phyloP scores from a whole-genome alignment of 2,329 filamentous ascomycete species.

The Rhynchosporium graminicola region DNA sequence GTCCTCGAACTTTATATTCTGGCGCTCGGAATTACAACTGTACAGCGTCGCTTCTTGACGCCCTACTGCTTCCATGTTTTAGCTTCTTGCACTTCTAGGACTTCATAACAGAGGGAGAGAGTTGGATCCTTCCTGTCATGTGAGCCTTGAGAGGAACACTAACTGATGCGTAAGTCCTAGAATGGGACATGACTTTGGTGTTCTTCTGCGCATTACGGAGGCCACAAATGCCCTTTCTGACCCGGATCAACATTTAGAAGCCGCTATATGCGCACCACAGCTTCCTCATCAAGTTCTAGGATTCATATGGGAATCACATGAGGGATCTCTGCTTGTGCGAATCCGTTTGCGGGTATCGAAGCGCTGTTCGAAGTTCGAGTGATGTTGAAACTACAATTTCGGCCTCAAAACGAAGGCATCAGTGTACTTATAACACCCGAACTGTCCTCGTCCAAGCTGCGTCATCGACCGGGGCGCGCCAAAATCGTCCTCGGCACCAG shows the following conservation, averaged over 20 bases:
- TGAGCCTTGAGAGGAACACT: too few relatives aligned
- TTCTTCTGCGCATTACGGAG: too few relatives aligned
- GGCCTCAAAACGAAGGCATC: conserved; percentile 6
- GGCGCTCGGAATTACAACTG: background rate
- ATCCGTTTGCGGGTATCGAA: background rate
- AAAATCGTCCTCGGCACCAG: background rate
- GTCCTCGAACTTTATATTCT: background rate
- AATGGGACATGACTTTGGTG: too few relatives aligned
- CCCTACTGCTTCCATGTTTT: background rate
- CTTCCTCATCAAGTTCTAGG: background rate
- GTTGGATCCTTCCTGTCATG: too few relatives aligned
- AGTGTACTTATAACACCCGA: too few relatives aligned
- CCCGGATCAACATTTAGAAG: background rate
- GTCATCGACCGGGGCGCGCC: conserved; percentile 13
- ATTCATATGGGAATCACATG: background rate
- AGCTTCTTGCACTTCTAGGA: background rate
- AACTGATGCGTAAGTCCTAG: too few relatives aligned
- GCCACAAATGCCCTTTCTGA: background rate
- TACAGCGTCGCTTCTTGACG: background rate
- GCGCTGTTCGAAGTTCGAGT: background rate
- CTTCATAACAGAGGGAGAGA: background rate
- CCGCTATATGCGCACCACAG: background rate
- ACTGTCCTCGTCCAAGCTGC: background rate
- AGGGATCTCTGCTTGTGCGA: background rate
- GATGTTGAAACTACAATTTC: background rate